Base-by-base conservation (phyloP, 2,329 filamentous ascomycete species). In the Domatiomyces globalis region DNA sequence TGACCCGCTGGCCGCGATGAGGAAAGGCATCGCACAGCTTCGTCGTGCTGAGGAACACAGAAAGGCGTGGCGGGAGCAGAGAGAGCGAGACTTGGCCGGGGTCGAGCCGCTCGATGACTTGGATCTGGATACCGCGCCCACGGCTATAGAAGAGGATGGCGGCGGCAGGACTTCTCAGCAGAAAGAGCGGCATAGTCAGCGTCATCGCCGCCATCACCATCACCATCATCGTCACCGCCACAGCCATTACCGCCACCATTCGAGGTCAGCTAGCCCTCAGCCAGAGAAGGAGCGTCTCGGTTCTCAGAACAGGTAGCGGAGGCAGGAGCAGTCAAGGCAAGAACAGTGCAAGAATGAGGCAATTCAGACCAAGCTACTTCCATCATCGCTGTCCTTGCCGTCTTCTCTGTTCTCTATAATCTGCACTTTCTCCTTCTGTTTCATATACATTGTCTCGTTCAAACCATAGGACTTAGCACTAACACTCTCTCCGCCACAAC, bases 1-100 rank as follows among this genome's bases (percentile, higher is more conserved):
- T 57, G 92, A 96, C 64, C 92, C 92, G 1, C 73, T 96, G 46
- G 84, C 83, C 0, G 77, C 82, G 64, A 96, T 96, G 83, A 87
- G 83, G 66, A 77, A 77, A 51, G 90, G 87, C 1, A 85, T 92
- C 4, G 76, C 74, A 2, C 82, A 84, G 60, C 74, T 92, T 47
- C 81, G 85, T 57, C 79, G 85, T 58, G 77, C 87, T 5, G 83
- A 85, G 60, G 77, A 74, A 57, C 75, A 80, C 53, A 71, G 70
- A 54, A 75, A 71, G 60, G 71, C 69, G 51, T 81, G 76, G 77
- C 69, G 72, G 49, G 69, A 72, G 43, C 71, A 79, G 60, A 72
- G 74, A 47, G 67, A 69, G 49, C 66, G 66, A 36, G 78, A 82
- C 56, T 59, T 81, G 43, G 60, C 71, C 56, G 61, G 64, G 50